Base-by-base conservation (phyloP, 371 early-diverging fungal species). In the Mucor irregularis region DNA sequence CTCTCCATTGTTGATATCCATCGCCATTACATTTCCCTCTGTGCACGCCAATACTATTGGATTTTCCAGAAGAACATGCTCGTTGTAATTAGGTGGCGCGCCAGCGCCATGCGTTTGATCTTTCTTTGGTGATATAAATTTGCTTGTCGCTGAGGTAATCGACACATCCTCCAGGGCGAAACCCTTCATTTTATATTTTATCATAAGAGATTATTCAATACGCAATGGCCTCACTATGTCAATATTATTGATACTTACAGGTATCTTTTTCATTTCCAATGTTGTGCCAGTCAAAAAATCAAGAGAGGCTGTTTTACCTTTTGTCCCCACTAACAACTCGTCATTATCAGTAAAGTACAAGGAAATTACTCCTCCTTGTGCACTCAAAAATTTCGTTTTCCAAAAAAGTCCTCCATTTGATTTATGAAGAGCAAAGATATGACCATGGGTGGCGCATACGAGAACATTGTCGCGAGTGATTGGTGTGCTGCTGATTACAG, bases 351-450 rank as follows among this genome's bases (percentile, higher is more conserved):
- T 57, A 2, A 51, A 49, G 45, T 44, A 53, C 10, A 53, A 19
- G 21, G 59, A 52, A 9, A 59, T 22, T 7, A 52, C 34, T 4
- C 40, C 45, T 8, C 53, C 59, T 25, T 24, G 29, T 0, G 40
- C 53, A 9, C 49, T 25, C 34, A 19, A 16, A 4, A 49, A 53
- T 9, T 64, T 45, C 6, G 53, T 25, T 9, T 71, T 50, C 74
- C 74, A 74, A 9, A 70, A 35, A 4, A 65, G 57, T 24, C n/a
- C 33, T 7, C 74, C 74, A 46, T 55, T 49, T 4, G 42, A 49
- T 22, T 74, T 74, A 50, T 61, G 66, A 14, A 74, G 19, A 16
- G 66, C 71, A 58, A 70, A 74, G 8, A 70, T 61, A n/a, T 65
- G 68, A 38, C 74, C 71, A 33, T 66, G 54, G 5, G 71, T 66